phyloP scores from a whole-genome alignment of 2,329 filamentous ascomycete species.

The Alternaria sp. region DNA sequence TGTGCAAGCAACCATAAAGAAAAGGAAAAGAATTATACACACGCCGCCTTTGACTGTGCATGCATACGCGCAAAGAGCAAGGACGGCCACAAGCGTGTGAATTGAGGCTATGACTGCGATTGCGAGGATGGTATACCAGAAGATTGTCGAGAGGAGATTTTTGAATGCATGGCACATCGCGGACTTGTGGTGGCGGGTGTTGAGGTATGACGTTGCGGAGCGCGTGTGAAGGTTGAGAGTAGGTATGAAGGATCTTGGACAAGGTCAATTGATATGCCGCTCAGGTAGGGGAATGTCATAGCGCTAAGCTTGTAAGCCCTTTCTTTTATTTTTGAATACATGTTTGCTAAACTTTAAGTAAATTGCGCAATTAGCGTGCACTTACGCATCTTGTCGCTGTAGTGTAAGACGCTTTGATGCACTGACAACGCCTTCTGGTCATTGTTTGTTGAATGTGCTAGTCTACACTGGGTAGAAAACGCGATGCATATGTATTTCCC shows the following conservation, averaged over 20 bases:
- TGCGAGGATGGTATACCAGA: neutral
- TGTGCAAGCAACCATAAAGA: neutral
- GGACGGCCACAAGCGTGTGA: fast-evolving
- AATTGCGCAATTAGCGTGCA: neutral
- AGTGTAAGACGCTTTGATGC: neutral
- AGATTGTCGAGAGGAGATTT: neutral
- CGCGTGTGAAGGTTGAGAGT: neutral
- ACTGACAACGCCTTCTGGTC: no score
- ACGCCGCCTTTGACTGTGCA: neutral
- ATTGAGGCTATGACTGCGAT: neutral
- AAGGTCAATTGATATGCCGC: neutral
- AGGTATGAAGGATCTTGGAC: neutral
- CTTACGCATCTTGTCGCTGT: neutral
- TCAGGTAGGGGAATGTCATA: fast-evolving
- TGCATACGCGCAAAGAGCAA: neutral
- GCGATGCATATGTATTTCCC: no score
- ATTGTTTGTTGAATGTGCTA: no score
- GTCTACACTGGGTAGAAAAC: no score
- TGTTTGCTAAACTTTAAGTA: neutral
- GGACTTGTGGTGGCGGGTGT: neutral
- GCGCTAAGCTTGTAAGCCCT: neutral
- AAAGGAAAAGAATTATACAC: neutral
- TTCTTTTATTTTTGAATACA: fast-evolving
- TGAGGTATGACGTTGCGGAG: fast-evolving
- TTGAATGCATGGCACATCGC: neutral